phyloP scores from a whole-genome alignment of 306 rosid genomes.

The Coriaria nepalensis region DNA sequence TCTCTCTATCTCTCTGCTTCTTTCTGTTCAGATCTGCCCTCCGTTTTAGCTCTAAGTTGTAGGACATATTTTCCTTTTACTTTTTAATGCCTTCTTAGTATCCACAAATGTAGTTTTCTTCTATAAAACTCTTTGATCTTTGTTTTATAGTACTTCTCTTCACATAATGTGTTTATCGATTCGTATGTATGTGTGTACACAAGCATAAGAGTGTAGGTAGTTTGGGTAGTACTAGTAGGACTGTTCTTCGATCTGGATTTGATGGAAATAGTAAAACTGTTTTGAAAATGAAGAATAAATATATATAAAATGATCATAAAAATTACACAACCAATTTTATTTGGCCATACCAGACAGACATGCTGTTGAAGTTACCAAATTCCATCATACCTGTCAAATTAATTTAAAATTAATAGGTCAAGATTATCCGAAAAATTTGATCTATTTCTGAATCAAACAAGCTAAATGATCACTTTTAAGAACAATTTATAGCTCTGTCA shows the following conservation, averaged over 20 bases:
- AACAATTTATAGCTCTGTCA: too few species aligned
- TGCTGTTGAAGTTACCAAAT: too few species aligned
- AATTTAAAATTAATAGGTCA: too few species aligned
- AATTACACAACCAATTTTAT: too few species aligned
- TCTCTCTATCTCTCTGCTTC: conserved; percentile 2
- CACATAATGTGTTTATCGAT: background rate
- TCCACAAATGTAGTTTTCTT: background rate
- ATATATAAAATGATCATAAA: background rate
- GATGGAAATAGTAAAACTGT: background rate
- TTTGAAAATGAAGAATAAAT: background rate
- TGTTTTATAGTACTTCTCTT: background rate
- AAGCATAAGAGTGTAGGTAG: background rate
- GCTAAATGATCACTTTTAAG: too few species aligned
- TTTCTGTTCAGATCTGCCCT: conserved; percentile 29
- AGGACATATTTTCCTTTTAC: background rate
- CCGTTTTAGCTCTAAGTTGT: conserved; percentile 9
- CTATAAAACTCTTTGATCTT: background rate
- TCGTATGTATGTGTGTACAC: background rate
- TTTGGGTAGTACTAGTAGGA: conserved; percentile 10
- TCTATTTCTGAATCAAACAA: too few species aligned
- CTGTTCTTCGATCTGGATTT: conserved; percentile 9
- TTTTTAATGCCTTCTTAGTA: background rate
- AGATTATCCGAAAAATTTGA: too few species aligned
- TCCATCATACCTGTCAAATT: too few species aligned
- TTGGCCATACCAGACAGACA: too few species aligned